These are phyloP conservation scores for Leishmania aethiopica DNA, from an alignment of 208 protist species.

Conservation along the genomic window DNA sequence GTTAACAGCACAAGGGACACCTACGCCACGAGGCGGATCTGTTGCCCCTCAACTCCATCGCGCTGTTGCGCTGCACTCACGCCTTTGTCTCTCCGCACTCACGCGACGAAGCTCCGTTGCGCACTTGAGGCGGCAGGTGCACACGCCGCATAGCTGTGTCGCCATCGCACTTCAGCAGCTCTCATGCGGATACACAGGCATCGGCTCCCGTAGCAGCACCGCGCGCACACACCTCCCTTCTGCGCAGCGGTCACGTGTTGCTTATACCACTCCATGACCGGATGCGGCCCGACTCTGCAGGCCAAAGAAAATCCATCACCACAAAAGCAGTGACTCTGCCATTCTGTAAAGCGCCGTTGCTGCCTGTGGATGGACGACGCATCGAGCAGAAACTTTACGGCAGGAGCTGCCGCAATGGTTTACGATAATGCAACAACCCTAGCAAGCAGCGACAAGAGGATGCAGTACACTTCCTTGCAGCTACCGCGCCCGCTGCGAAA, in stretches of 20 bases:
- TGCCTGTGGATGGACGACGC: too few relatives aligned
- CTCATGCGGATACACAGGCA: neutral
- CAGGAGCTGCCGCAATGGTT: too few relatives aligned
- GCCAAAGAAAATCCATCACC: too few relatives aligned
- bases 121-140: neutral
- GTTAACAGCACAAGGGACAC: neutral
- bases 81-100: neutral
- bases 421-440: too few relatives aligned
- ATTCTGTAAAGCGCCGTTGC: too few relatives aligned
- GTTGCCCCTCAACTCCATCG: neutral
- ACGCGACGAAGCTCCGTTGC: neutral
- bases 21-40: neutral
- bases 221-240: too few relatives aligned
- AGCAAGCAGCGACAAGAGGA: too few relatives aligned
- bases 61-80: neutral
- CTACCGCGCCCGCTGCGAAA: rapidly evolving
- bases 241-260: neutral
- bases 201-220: neutral
- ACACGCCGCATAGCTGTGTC: neutral
- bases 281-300: too few relatives aligned
- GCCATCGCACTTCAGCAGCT: neutral
- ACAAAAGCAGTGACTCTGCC: too few relatives aligned
- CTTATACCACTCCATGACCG: too few relatives aligned
- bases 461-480: too few relatives aligned
- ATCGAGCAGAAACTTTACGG: too few relatives aligned